Evolutionary conservation across 495 filamentous ascomycete genomes (phyloP), one percentile per base, ranked within the genome.

Genomic region (Podospora conica): DNA sequence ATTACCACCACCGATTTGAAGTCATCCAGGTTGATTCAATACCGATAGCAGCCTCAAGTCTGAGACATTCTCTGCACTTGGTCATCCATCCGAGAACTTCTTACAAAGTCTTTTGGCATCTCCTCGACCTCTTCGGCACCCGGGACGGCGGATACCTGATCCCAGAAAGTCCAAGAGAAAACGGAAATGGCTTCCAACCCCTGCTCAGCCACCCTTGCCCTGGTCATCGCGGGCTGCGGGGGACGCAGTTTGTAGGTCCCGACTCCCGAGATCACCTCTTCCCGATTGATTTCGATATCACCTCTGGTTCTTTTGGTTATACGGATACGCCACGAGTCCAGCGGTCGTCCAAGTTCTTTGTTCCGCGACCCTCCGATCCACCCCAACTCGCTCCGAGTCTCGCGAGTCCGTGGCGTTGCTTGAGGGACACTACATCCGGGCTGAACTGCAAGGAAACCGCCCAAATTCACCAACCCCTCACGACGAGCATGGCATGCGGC

Each of bases 1-100:
- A 69, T 68, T 65, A 61, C 64, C 63, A 60, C 60, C 27, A 59
- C 59, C 63, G 29, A 58, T 18, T 31, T 40, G 18, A 40, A n/a
- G 23, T 8, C 61, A n/a, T 48, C 21, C 23, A 15, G 9, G 27
- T 27, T 6, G 29, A 29, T 27, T 10, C 18, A n/a, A 22, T 25
- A n/a, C 27, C 29, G 15, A 58, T 23, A 15, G 55, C 61, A 6
- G 12, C 55, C 22, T 25, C 11, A 12, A 0, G 11, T 25, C 18
- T 3, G 15, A 48, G 18, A 11, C 15, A n/a, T n/a, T n/a, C 54
- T 21, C 23, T 9, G 54, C 23, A 27, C 18, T 57, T 9, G 12
- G 25, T 0, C 55, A 24, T 57, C 23, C 55, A n/a, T 48, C 29
- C 31, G 40, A 48, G 40, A 6, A 48, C 40, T n/a, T n/a, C 15